These are phyloP conservation scores for Fraxinus cuspidata DNA, from an alignment of 257 asterid species.

Conservation along the genomic window DNA sequence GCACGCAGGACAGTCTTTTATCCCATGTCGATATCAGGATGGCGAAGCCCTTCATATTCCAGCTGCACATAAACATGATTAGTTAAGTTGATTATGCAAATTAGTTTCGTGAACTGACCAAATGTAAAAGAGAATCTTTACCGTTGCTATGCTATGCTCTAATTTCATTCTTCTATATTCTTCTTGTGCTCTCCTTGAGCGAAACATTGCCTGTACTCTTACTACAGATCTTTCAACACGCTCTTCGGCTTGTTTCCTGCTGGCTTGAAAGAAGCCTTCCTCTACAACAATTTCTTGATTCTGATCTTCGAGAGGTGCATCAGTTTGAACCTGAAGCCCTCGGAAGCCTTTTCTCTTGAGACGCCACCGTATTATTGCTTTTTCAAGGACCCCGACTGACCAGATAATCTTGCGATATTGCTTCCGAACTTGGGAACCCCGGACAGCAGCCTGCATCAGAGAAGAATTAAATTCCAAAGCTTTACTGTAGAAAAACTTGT, in stretches of 20 bases:
- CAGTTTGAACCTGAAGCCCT: conserved; percentile 67
- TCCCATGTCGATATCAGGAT: conserved; percentile 51
- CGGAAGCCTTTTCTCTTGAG: conserved; percentile 92
- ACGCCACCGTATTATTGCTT: conserved; percentile 92
- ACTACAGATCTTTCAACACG: conserved; percentile 95
- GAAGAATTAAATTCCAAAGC: conserved; percentile 15
- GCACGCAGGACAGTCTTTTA: conserved; percentile 7
- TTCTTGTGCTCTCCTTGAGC: conserved; percentile 89
- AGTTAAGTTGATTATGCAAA: conserved; percentile 2
- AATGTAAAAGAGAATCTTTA: conserved; percentile 21
- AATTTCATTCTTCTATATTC: conserved; percentile 87
- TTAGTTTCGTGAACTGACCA: neutral
- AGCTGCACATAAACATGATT: conserved; percentile 44
- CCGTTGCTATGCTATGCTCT: conserved; percentile 64
- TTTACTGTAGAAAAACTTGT: neutral
- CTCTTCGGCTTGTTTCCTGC: conserved; percentile 96
- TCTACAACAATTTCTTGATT: conserved; percentile 52
- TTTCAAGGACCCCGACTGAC: conserved; percentile 95
- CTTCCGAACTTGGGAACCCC: conserved; percentile 82
- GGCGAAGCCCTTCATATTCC: conserved; percentile 52
- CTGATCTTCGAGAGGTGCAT: conserved; percentile 31
- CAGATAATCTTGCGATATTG: conserved; percentile 80
- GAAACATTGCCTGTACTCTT: conserved; percentile 93
- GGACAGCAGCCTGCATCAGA: conserved; percentile 62
- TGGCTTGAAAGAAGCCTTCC: conserved; percentile 71